Evolutionary conservation across 305 asterid genomes (phyloP).

Genomic region (Lippia alba): DNA sequence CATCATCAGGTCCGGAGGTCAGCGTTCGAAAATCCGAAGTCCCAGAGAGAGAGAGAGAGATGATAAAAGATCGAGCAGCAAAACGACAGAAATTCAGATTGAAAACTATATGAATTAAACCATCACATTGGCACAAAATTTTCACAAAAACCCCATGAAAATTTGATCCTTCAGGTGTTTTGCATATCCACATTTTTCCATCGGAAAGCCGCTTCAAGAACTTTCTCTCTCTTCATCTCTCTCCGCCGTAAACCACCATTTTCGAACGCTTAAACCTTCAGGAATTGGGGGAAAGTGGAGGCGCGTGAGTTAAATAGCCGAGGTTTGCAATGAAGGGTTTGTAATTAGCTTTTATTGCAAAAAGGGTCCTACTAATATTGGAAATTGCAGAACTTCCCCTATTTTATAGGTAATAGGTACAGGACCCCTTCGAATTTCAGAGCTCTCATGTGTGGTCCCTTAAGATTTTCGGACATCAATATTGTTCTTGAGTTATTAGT

Average conservation of each 20-base stretch:
- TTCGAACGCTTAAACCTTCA: slow-evolving; percentile 26
- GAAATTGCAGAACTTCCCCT: slow-evolving; percentile 28
- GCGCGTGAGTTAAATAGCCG: slow-evolving; percentile 41
- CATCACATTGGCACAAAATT: slow-evolving; percentile 34
- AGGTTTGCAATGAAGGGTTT: slow-evolving; percentile 24
- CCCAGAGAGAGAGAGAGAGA: slow-evolving; percentile 8
- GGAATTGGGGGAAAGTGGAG: slow-evolving; percentile 4
- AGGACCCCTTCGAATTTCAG: not conserved
- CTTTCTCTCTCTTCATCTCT: slow-evolving; percentile 22
- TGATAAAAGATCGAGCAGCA: slow-evolving; percentile 40
- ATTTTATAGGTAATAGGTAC: not conserved
- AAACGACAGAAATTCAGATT: slow-evolving; percentile 46
- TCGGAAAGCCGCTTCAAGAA: slow-evolving; percentile 43
- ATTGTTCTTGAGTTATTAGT: too few relatives aligned
- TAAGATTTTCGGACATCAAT: too few relatives aligned
- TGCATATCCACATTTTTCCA: slow-evolving; percentile 34
- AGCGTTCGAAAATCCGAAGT: too few relatives aligned
- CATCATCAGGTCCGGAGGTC: slow-evolving; percentile 43
- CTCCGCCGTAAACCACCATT: slow-evolving; percentile 14
- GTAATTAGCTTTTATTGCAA: not conserved
- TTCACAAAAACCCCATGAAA: slow-evolving; percentile 32
- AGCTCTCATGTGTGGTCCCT: too few relatives aligned
- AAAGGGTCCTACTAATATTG: slow-evolving; percentile 2
- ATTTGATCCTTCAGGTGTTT: slow-evolving; percentile 33
- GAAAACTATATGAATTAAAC: slow-evolving; percentile 42